Evolutionary conservation across 1,139 yeast genomes (phyloP), one percentile per base, ranked within the genome.

Genomic region (Meyerozyma guilliermondii): DNA sequence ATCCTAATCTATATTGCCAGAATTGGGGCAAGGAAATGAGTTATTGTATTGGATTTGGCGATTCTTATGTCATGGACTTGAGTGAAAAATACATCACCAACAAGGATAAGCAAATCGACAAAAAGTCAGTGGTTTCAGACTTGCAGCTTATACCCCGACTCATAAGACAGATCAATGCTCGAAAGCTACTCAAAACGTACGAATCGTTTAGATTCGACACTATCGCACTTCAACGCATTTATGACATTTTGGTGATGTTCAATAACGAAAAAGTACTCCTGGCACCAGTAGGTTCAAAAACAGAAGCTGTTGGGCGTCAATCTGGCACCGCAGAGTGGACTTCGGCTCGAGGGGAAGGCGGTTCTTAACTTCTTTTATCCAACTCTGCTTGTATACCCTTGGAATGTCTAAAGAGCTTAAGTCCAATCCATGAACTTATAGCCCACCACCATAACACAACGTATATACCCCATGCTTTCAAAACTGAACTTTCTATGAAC

Each of bases 21-120:
- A 95, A 95, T 38, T 91, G 98, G 98, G 95, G 94, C 34, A 91
- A 91, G 65, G 78, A 78, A 47, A 91, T 91, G 98, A 84, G 95
- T 42, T 87, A 86, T 63, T 86, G 82, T 3, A 64, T 91, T 44
- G 97, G 87, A 0, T 73, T 85, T 45, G 76, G 81, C 36, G 70
- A 68, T 29, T 70, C 70, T 35, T 88, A 87, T 31, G 71, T 82
- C 4, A 58, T 68, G 5, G 97, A 91, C 59, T 81, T 91, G 38
- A 78, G 91, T 29, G 60, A 63, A 7, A 78, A 88, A 48, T 91
- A 91, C 51, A 78, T 88, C 35, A 68, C 81, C 4, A 66, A 72
- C 8, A 59, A 65, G 1, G 73, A 69, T 10, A 74, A 74, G 48
- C 71, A 66, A 28, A 64, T 88, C 6, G 78, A 82, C 0, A 68